Base-by-base conservation (phyloP, 2,329 filamentous ascomycete genomes). In the Scedosporium minutisporum region DNA sequence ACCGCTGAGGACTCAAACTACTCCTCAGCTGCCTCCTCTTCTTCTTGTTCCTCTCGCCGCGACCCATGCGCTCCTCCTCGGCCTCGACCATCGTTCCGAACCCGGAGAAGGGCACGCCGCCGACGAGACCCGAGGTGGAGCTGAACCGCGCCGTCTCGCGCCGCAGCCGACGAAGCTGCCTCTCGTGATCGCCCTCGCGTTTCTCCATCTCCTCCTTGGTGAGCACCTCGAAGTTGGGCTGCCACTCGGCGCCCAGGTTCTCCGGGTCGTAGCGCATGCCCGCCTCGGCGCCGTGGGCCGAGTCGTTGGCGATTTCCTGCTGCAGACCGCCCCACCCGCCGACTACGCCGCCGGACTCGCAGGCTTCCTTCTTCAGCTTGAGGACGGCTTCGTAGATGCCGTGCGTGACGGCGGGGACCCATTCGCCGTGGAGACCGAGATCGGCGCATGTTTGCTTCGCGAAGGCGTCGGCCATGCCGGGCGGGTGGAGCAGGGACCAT, bases 121-220 rank as follows among this genome's bases (percentile, higher is more conserved):
- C 88, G 3, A 88, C 79, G 80, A 96, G 91, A 63, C 90, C 90
- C 0, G 90, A 83, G 23, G 89, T 95, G 55, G 90, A 93, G 63
- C 90, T 95, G 73, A 97, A 96, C 27, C 92, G 84, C 1, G 93
- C 93, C 9, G 93, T 97, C 74, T 99, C 95, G 71, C 95, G 83
- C 63, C 95, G 84, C 65, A 97, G 77, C 64, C 95, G 83, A 64
- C 95, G 83, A 46, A 97, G 89, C 74, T 97, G 91, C 62, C 95
- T 82, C 75, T 99, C 95, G 51, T 95, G 85, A 71, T 99, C 95
- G 60, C 91, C 91, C 74, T 99, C 95, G 29, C 95, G 86, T 77
- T 96, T 96, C 76, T 99, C 95, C 62, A 99, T 97, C 71, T 99
- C 95, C 69, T 99, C 95, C 69, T 96, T 96, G 46, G 88, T 93